Base-by-base conservation (phyloP, 768 basidiomycete species). In the Mycena latifolia region DNA sequence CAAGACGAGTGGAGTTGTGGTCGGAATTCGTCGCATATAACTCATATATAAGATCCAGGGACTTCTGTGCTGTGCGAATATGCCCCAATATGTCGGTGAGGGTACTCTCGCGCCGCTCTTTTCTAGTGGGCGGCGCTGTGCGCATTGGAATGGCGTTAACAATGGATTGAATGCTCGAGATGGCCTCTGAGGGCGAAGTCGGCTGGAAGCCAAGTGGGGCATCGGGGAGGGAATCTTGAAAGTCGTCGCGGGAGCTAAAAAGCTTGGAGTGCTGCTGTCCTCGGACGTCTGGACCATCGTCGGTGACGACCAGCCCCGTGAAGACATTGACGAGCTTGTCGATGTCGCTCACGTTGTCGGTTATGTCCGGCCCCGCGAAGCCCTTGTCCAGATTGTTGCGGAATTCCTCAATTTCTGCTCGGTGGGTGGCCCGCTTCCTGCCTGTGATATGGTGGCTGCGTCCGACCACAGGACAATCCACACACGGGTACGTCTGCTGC, bases 201-300 rank as follows among this genome's bases (percentile, higher is more conserved):
- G 61, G 61, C 50, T 58, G 56, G 43, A 62, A 60, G 47, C 48
- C 55, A 45, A 58, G 28, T 46, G 55, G 66, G 10, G 52, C 53
- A 43, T 65, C 48, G 55, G 54, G 43, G 39, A 60, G 28, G 57
- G 62, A 55, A 39, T 20, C 47, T 33, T 65, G 56, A 37, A 65
- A 61, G 43, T 55, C 63, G 41, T 56, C 47, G n/a, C 39, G 41
- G 31, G 65, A 52, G 65, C 65, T 66, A 41, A 66, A 66, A 41
- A 66, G 65, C 55, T 46, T 43, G 47, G 65, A 66, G 31, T 66
- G 54, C 46, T 66, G 65, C 53, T 66, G 65, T 50, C 60, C 59
- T 50, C 47, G 46, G 59, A 61, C 31, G 47, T 45, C 22, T 33
- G 65, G 65, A 50, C 55, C 53, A 39, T 66, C 55, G 45, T 65